These are phyloP conservation scores for Lasiosphaeria miniovina DNA, from an alignment of 495 filamentous ascomycete genomes.

Conservation along the genomic window DNA sequence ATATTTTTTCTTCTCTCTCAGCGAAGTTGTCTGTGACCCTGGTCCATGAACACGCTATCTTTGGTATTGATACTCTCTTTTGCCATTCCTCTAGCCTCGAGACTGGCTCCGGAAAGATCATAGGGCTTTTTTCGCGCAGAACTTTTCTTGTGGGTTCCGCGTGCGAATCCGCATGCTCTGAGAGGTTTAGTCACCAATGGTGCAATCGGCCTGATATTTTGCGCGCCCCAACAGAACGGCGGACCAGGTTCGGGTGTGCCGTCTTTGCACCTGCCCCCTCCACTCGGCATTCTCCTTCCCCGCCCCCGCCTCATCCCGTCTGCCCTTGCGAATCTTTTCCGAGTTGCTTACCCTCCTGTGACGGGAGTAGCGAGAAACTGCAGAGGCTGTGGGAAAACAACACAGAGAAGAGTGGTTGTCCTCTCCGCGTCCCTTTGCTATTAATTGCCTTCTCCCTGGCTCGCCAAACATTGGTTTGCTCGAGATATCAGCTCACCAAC, in stretches of 20 bases:
- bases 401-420: no score
- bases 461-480: no score
- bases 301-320: slow-evolving; percentile 2
- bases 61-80: not conserved
- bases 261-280: slow-evolving; percentile 2
- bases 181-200: not conserved
- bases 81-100: slow-evolving; percentile 1
- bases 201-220: not conserved
- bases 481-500: not conserved
- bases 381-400: not conserved
- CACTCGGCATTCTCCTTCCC: slow-evolving; percentile 5
- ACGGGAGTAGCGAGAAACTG: not conserved
- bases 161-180: not conserved
- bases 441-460: no score
- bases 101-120: not conserved
- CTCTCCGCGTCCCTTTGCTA: no score
- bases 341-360: not conserved
- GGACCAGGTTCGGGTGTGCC: slow-evolving; percentile 1
- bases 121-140: not conserved
- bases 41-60: not conserved
- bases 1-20: not conserved
- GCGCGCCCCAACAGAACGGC: not conserved
- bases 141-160: no score
- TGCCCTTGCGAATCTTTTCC: not conserved
- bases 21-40: not conserved